Evolutionary conservation across 805 yeast genomes (phyloP).

Genomic region (Hemisphaericaspora nanyangensis): DNA sequence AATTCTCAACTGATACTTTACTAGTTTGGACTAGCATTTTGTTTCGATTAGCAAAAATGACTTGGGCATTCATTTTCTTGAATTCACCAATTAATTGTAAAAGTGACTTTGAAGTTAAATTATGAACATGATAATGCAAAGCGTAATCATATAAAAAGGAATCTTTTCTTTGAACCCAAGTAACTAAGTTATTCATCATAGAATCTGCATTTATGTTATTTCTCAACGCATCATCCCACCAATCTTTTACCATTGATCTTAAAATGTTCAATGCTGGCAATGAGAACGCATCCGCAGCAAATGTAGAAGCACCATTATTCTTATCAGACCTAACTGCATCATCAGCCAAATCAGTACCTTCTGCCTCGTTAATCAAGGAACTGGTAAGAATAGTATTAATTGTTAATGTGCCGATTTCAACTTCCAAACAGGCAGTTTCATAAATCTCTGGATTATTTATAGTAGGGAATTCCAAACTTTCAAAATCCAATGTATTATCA

Average conservation of each 20-base stretch:
- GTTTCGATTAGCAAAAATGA: conserved; percentile 77
- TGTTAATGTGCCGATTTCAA: conserved; percentile 73
- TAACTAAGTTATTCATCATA: conserved; percentile 72
- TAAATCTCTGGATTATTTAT: conserved; percentile 78
- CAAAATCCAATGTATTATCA: conserved; percentile 55
- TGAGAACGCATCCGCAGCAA: conserved; percentile 83
- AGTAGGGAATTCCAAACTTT: conserved; percentile 59
- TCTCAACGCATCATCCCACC: conserved; percentile 90
- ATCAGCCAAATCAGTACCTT: conserved; percentile 74
- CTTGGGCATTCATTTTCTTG: conserved; percentile 69
- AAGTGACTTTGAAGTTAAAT: conserved; percentile 76
- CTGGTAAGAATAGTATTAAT: conserved; percentile 86
- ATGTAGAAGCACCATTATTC: conserved; percentile 42
- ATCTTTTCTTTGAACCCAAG: conserved; percentile 79
- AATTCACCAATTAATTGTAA: conserved; percentile 80
- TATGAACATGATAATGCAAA: conserved; percentile 83
- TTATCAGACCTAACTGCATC: conserved; percentile 28
- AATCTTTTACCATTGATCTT: conserved; percentile 69
- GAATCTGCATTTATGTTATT: conserved; percentile 73
- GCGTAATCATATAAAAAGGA: conserved; percentile 75
- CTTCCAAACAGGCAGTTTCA: conserved; percentile 71
- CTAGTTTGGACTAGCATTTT: conserved; percentile 68
- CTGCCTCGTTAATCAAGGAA: conserved; percentile 79
- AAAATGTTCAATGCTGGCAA: conserved; percentile 67
- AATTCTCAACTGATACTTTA: conserved; percentile 76